Base-by-base conservation (phyloP, 139 green algal genomes). In the Desmodesmus armatus region DNA sequence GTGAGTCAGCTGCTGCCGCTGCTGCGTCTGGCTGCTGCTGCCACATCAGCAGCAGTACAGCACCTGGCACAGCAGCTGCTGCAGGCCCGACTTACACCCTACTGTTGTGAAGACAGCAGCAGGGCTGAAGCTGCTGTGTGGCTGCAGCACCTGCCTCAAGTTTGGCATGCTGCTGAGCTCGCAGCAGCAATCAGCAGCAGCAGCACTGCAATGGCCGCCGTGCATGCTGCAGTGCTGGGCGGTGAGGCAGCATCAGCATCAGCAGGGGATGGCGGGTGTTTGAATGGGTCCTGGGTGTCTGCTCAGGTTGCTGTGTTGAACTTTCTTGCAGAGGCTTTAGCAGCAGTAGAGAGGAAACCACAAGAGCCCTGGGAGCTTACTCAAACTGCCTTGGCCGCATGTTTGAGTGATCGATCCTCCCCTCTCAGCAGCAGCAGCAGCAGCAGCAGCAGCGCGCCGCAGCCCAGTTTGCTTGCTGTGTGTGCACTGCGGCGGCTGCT, bases 71-170 rank as follows among this genome's bases (percentile, higher is more conserved):
- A 6, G 0, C 13, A 5, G 2, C 33, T 82, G 53, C 37, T 82
- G 9, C 15, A 31, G 23, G 11, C 21, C 17, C 41, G 76, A 13
- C 62, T 82, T 21, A 27, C 27, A 55, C 53, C 40, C 0, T 82
- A 60, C 39, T 82, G 75, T 53, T 35, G 75, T 13, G 53, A 39
- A 37, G 51, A 39, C 40, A 81, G 51, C 73, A 67, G 31, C 29
- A 41, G 29, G 21, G 25, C 39, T 17, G 55, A 82, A 13, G 53
- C 40, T 17, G 31, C 0, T 17, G 31, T 71, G 3, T 82, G 76
- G 76, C 55, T 82, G 76, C 76, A 82, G 76, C 76, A 58, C 23
- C 37, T 82, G 35, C 76, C 76, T 17, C 76, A 82, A 25, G 53
- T 82, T 5, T 82, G 76, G 73, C 49, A 33, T 9, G 19, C 44